A percentile compares a stretch with the other conserved stretches of the same genome.
Evolutionary conservation across 192 early-diverging fungal species (phyloP).

Genomic region (Spinellus fusiger): DNA sequence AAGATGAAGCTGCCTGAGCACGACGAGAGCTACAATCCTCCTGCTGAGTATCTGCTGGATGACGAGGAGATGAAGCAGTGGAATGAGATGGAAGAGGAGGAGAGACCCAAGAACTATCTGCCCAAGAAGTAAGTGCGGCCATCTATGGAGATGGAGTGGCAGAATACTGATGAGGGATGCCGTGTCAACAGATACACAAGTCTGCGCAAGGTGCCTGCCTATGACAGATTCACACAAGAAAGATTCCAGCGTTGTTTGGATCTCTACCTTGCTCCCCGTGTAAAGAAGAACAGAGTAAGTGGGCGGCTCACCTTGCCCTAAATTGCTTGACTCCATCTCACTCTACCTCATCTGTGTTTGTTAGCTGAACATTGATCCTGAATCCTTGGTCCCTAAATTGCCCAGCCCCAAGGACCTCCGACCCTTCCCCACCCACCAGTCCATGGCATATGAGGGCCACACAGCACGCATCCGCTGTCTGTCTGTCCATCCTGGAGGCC

Average conservation of each 20-base stretch:
- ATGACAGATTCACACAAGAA: constrained; percentile 87
- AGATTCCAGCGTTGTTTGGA: constrained; percentile 96
- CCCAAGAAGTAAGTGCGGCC: constrained; percentile 53
- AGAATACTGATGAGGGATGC: not conserved
- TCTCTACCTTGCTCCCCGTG: constrained; percentile 91
- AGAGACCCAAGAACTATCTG: constrained; percentile 60
- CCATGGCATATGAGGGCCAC: constrained; percentile 80
- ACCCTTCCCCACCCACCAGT: constrained; percentile 83
- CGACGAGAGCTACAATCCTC: constrained; percentile 96
- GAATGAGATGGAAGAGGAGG: constrained; percentile 72
- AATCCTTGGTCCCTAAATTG: constrained; percentile 91
- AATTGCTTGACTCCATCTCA: not conserved
- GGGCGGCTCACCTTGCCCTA: not conserved
- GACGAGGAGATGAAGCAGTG: constrained; percentile 77
- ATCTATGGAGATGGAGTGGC: not conserved
- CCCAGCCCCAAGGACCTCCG: constrained; percentile 91
- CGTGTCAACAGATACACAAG: constrained; percentile 42
- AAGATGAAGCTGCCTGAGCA: constrained; percentile 85
- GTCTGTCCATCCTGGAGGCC: constrained; percentile 89
- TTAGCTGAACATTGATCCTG: constrained; percentile 79
- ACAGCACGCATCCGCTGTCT: constrained; percentile 72
- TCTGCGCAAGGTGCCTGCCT: constrained; percentile 84
- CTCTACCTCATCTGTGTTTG: not conserved
- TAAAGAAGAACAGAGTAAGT: constrained; percentile 70
- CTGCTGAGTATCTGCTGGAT: constrained; percentile 85